A percentile compares a stretch with the other conserved stretches of the same genome.
These are phyloP conservation scores for Medicago ruthenica DNA, from an alignment of 306 rosid genomes.

Conservation along the genomic window DNA sequence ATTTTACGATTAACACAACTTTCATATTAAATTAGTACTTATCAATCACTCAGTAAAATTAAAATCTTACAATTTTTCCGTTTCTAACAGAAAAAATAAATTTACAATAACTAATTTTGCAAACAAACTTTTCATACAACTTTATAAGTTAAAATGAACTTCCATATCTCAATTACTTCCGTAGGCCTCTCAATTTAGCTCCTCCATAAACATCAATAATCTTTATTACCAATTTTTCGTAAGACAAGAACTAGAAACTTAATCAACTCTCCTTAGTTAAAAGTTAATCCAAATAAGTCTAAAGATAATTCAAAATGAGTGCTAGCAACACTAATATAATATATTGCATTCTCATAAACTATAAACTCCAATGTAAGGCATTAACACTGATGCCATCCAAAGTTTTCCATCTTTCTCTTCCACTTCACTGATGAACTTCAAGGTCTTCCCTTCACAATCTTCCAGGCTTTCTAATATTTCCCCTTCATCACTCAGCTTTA, in stretches of 20 bases:
- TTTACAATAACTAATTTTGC: no score
- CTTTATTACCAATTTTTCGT: background rate
- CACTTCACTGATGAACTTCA: constrained; percentile 81
- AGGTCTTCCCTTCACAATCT: constrained; percentile 73
- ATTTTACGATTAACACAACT: constrained; percentile 13
- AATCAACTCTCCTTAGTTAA: background rate
- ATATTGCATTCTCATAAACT: constrained; percentile 17
- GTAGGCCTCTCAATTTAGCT: background rate
- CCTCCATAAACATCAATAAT: background rate
- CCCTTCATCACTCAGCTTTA: constrained; percentile 73
- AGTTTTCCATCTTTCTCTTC: constrained; percentile 86
- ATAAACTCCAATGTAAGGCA: constrained; percentile 78
- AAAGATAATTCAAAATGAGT: background rate
- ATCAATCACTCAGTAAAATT: background rate
- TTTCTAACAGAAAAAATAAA: no score
- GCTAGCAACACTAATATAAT: no score
- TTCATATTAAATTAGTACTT: background rate
- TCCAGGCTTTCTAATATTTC: constrained; percentile 70
- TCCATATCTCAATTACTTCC: background rate
- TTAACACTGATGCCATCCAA: constrained; percentile 83
- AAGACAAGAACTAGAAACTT: background rate
- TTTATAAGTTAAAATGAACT: background rate
- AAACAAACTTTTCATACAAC: background rate
- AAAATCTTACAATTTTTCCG: no score
- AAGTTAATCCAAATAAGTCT: background rate